Evolutionary conservation across 2,329 filamentous ascomycete genomes (phyloP), one percentile per base, ranked within the genome.

Genomic region (Arachnomyces sp.): DNA sequence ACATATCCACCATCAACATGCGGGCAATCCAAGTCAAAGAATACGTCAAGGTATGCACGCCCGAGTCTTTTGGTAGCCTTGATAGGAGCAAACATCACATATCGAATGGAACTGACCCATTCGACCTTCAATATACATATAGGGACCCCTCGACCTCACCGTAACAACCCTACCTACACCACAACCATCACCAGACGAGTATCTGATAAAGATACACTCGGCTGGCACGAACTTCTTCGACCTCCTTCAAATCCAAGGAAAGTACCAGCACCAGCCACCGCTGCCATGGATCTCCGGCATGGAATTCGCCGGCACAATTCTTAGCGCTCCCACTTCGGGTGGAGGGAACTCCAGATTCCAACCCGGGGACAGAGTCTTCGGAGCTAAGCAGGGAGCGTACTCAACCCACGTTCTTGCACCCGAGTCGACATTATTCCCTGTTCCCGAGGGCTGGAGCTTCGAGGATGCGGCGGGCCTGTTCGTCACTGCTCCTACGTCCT

Each of bases 201-300:
- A 95, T 61, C 73, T 93, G 48, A 84, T 96, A 59, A 77, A 81
- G 56, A 84, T 96, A 54, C 85, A 87, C 64, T 86, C 90, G 34
- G 77, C 84, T 1, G 90, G 87, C 14, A 86, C 86, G 55, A 96
- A 96, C 69, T 96, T 96, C 75, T 96, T 95, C 71, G 90, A 96
- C 62, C 84, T 95, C 43, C 78, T 96, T 40, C 90, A 96, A 60
- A 87, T 95, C 57, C 83, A 87, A 57, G 90, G 90, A 42, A 94
- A 93, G 76, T 96, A 96, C 67, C 90, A 96, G 60, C 76, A 86
- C 59, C 89, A 95, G 55, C 88, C 88, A 0, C 79, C 84, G 0
- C 80, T 95, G 36, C 89, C 89, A 25, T 95, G 89, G 88, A 68
- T 90, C 36, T 79, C 86, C 1, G 90, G 90, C 45, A 77, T 78